Percentiles rank a stretch among this genome's conserved stretches.
phyloP scores from a whole-genome alignment of 805 yeast genomes.

The Saccharomycopsis sp. region DNA sequence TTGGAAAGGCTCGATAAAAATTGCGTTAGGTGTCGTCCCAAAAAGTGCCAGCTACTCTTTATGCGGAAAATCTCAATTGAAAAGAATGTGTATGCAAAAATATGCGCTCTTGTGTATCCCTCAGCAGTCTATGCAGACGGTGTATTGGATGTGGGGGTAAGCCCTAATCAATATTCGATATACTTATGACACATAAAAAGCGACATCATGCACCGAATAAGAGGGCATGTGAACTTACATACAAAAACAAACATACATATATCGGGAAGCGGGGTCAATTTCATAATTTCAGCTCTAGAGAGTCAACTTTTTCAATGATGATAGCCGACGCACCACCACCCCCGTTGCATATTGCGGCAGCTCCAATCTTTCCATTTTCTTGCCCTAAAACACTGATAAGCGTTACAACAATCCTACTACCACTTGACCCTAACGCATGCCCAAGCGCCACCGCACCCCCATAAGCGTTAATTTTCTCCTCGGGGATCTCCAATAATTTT shows the following conservation, averaged over 20 bases:
- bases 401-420: constrained; percentile 88
- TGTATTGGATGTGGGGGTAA: neutral
- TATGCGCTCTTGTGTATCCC: neutral
- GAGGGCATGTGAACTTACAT: too few relatives aligned
- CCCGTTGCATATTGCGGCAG: constrained; percentile 96
- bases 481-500: constrained; percentile 56
- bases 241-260: neutral
- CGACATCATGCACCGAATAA: too few relatives aligned
- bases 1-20: neutral
- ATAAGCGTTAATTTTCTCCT: constrained; percentile 69
- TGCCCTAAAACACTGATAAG: constrained; percentile 70
- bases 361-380: constrained; percentile 83
- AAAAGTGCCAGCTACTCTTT: neutral
- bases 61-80: neutral
- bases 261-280: neutral
- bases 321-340: constrained; percentile 98
- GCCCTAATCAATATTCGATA: too few relatives aligned
- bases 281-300: neutral
- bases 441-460: constrained; percentile 97
- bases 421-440: constrained; percentile 94
- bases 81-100: neutral
- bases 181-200: too few relatives aligned
- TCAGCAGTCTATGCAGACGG: neutral
- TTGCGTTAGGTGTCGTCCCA: neutral
- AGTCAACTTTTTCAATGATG: constrained; percentile 60